A percentile compares a stretch with the other conserved stretches of the same genome.
Evolutionary conservation across 164 flowering plant genomes (phyloP).

Genomic region (Echeveria elegans): DNA sequence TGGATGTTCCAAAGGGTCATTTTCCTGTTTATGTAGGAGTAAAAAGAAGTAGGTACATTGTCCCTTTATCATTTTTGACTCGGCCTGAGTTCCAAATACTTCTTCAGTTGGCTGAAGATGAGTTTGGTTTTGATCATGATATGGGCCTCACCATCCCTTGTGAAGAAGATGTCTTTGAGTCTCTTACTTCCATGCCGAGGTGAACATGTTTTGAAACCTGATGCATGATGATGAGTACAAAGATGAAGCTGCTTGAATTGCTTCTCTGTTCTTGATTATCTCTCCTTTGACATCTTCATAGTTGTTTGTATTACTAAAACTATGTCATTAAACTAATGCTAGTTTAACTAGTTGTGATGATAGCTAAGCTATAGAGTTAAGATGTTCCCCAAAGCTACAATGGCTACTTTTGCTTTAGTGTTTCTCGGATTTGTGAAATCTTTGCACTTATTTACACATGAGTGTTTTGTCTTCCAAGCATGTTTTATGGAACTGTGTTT

Average conservation of each 20-base stretch:
- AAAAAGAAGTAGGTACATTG: not conserved
- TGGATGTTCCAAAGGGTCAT: slow-evolving; percentile 6
- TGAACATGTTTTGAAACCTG: not conserved
- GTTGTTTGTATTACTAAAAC: too few species aligned
- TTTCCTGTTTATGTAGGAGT: slow-evolving; percentile 2
- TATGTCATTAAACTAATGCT: too few species aligned
- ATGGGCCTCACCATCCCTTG: slow-evolving; percentile 8
- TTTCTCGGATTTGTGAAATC: too few species aligned
- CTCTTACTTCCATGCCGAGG: slow-evolving; percentile 2
- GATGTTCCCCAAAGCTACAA: too few species aligned
- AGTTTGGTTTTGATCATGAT: slow-evolving; percentile 8
- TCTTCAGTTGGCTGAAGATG: not conserved
- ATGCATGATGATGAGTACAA: not conserved
- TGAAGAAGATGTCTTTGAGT: not conserved
- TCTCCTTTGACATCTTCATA: not conserved
- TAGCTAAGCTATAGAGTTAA: too few species aligned
- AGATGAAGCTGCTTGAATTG: not conserved
- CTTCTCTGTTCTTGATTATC: not conserved
- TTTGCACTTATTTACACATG: too few species aligned
- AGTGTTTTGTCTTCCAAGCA: too few species aligned
- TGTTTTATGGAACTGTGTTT: too few species aligned
- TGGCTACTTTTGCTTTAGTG: too few species aligned
- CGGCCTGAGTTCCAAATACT: not conserved
- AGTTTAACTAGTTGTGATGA: too few species aligned
- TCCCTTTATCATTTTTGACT: not conserved